phyloP scores from a whole-genome alignment of 441 rosid species.

The Mallotus japonicus region DNA sequence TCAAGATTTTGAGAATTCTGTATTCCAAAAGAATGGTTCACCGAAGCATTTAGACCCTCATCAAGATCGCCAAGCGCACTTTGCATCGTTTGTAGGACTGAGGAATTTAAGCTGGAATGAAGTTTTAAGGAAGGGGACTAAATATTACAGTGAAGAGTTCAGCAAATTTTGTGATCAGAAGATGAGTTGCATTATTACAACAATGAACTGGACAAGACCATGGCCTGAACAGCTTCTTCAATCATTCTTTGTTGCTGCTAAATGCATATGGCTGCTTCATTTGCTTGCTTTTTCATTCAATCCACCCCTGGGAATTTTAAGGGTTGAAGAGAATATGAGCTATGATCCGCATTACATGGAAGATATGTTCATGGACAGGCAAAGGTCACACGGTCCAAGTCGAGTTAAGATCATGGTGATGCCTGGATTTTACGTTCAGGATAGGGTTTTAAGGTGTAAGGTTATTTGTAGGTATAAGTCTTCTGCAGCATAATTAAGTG shows the following conservation, averaged over 20 bases:
- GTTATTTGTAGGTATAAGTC: conserved; percentile 79
- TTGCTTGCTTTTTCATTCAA: conserved; percentile 88
- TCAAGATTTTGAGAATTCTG: conserved; percentile 84
- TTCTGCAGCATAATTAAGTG: conserved; percentile 28
- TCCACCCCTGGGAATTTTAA: conserved; percentile 62
- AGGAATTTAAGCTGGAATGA: conserved; percentile 96
- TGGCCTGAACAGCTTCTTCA: conserved; percentile 93
- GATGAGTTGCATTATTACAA: conserved; percentile 79
- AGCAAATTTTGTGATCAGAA: conserved; percentile 96
- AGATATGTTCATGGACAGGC: conserved; percentile 66
- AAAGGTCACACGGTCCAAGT: conserved; percentile 40
- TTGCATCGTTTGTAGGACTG: conserved; percentile 66
- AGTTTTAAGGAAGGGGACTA: conserved; percentile 86
- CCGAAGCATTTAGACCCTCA: conserved; percentile 68
- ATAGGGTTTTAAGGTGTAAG: conserved; percentile 78
- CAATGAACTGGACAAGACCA: conserved; percentile 73
- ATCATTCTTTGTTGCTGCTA: conserved; percentile 82
- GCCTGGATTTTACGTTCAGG: conserved; percentile 88
- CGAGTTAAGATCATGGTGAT: conserved; percentile 84
- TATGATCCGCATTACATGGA: conserved; percentile 86
- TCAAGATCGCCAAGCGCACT: conserved; percentile 70
- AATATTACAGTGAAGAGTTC: conserved; percentile 85
- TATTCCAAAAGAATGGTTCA: conserved; percentile 75
- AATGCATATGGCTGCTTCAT: conserved; percentile 92
- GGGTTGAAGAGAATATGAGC: conserved; percentile 71